These are phyloP conservation scores for Phytophthora fragariaefolia DNA, from an alignment of 352 stramenopile species.

Conservation along the genomic window DNA sequence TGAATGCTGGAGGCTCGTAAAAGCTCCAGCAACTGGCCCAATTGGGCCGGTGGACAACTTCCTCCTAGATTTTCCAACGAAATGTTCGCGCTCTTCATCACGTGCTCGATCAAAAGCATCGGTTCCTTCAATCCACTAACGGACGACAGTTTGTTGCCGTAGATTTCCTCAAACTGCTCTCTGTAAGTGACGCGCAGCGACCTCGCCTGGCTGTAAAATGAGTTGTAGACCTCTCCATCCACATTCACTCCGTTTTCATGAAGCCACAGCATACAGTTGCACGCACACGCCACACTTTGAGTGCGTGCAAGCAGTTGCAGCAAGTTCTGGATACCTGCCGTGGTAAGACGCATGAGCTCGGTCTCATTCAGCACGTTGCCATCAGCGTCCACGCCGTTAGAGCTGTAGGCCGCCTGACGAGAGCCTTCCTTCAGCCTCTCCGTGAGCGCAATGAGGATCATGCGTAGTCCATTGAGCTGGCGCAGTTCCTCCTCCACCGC, in stretches of 20 bases:
- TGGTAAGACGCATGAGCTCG: slow-evolving; percentile 70
- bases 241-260: slow-evolving; percentile 58
- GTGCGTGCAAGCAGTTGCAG: slow-evolving; percentile 72
- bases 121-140: slow-evolving; percentile 55
- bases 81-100: slow-evolving; percentile 74
- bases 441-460: slow-evolving; percentile 71
- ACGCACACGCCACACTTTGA: slow-evolving; percentile 59
- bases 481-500: slow-evolving; percentile 53
- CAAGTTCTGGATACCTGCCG: slow-evolving; percentile 68
- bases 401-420: slow-evolving; percentile 49
- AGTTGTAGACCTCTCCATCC: slow-evolving; percentile 55
- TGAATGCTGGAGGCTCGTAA: slow-evolving; percentile 53
- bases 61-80: slow-evolving; percentile 47
- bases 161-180: slow-evolving; percentile 75
- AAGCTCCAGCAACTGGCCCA: slow-evolving; percentile 64
- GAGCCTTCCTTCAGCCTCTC: slow-evolving; percentile 73
- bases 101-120: slow-evolving; percentile 75
- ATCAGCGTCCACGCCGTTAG: slow-evolving; percentile 38
- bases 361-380: slow-evolving; percentile 62
- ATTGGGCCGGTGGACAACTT: slow-evolving; percentile 51
- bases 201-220: slow-evolving; percentile 75
- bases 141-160: slow-evolving; percentile 57
- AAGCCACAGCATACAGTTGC: slow-evolving; percentile 75
- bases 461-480: slow-evolving; percentile 70
- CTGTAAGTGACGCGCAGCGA: slow-evolving; percentile 59